Evolutionary conservation across 2,329 filamentous ascomycete genomes (phyloP), one percentile per base, ranked within the genome.

Genomic region (Parafenestella ontariensis): DNA sequence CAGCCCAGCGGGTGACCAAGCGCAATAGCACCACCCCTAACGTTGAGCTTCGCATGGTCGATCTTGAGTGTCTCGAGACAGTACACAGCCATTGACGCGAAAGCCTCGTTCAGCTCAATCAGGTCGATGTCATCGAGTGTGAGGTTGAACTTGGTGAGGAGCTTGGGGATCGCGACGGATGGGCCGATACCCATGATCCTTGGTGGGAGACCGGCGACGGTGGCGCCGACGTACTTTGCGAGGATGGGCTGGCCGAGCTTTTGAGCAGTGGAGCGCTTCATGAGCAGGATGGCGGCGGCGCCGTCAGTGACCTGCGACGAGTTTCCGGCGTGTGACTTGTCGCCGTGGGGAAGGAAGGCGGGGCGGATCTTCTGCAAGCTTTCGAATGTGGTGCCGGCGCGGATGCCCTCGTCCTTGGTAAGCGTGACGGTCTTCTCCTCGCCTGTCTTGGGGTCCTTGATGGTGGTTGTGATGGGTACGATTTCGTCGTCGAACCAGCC

Each of bases 71-170:
- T 78, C 54, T 82, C 76, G 3, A 90, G 80, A 79, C 92, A 96
- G 85, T 97, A 98, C 26, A 97, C 93, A 1, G 92, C 93, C 95
- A 98, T 98, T 47, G 90, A 95, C 20, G 93, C 94, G 71, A 99
- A 99, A 1, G 95, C 95, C 84, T 99, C 95, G 81, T 99, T 99
- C 73, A 99, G 79, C 84, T 98, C 95, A 66, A 94, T 83, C 31
- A 98, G 84, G 72, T 99, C 95, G 58, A 95, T 85, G 68, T 98
- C 95, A 54, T 89, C 85, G 49, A 96, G 81, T 21, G 83, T 85
- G 57, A 99, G 78, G 77, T 89, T 87, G 83, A 89, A 87, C 80
- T 95, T 89, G 71, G 79, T 78, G 41, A 99, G 85, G 26, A 99
- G 87, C 85, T 99, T 99, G 59, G 86, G 86, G 58, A 88, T 86